A percentile compares a stretch with the other conserved stretches of the same genome.
These are phyloP conservation scores for Ampelocalamus luodianensis DNA, from an alignment of 176 grass and related monocot genomes.

Conservation along the genomic window DNA sequence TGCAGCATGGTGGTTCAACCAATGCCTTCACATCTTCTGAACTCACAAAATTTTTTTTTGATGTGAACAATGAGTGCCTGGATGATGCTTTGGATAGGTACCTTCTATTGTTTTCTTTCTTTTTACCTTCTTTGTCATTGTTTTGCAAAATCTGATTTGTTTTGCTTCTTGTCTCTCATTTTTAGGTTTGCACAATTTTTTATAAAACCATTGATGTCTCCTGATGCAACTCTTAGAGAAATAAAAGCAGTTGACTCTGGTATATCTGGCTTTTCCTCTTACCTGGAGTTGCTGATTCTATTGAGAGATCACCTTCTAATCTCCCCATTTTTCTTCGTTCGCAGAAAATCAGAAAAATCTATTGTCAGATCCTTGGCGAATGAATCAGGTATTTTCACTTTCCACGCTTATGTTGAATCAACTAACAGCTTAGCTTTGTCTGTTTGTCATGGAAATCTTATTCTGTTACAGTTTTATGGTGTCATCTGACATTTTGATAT, in stretches of 20 bases:
- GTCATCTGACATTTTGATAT: not conserved
- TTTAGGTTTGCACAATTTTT: slow-evolving; percentile 97
- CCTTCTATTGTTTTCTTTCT: slow-evolving; percentile 1
- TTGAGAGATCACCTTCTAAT: slow-evolving; percentile 24
- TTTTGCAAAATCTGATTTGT: slow-evolving; percentile 39
- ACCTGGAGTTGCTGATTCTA: slow-evolving; percentile 12
- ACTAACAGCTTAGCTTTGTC: slow-evolving; percentile 8
- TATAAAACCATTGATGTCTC: slow-evolving; percentile 93
- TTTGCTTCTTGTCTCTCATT: slow-evolving; percentile 24
- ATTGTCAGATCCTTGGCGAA: slow-evolving; percentile 79
- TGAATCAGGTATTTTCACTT: slow-evolving; percentile 74
- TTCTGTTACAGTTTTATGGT: slow-evolving; percentile 37
- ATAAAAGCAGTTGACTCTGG: slow-evolving; percentile 99
- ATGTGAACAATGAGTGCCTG: slow-evolving; percentile 83
- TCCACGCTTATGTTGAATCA: slow-evolving; percentile 39
- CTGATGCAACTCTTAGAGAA: slow-evolving; percentile 90
- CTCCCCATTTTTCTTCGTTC: slow-evolving; percentile 3
- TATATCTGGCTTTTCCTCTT: slow-evolving; percentile 45
- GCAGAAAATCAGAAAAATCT: slow-evolving; percentile 97
- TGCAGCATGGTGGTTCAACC: slow-evolving; percentile 95
- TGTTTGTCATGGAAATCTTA: not conserved
- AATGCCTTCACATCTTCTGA: slow-evolving; percentile 89
- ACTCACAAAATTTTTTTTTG: slow-evolving; percentile 88
- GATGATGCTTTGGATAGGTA: slow-evolving; percentile 95
- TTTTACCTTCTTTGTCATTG: slow-evolving; percentile 32